These are phyloP conservation scores for Macrolepiota fuliginosa DNA, from an alignment of 768 basidiomycete genomes.

Conservation along the genomic window DNA sequence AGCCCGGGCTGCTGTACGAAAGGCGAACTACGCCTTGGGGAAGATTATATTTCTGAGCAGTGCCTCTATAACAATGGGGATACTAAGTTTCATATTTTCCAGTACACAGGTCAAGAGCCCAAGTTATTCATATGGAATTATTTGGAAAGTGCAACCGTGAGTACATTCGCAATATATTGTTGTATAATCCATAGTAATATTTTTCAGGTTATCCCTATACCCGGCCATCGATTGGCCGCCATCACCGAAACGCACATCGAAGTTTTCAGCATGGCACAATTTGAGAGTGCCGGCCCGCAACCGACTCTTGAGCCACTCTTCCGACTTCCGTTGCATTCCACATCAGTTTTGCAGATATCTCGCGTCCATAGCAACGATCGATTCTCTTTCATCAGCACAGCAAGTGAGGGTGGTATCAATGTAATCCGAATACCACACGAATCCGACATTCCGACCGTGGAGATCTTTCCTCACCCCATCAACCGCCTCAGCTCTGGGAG, in stretches of 20 bases:
- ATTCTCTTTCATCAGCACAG: no score
- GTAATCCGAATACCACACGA: no score
- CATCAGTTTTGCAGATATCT: no score
- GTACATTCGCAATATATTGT: neutral
- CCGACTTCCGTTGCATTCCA: no score
- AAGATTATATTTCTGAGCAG: neutral
- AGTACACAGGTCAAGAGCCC: neutral
- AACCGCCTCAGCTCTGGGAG: neutral
- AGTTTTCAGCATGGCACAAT: neutral
- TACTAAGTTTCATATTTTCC: neutral
- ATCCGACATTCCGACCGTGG: neutral
- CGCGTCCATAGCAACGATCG: no score
- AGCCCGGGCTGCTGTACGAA: neutral
- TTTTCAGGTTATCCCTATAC: neutral
- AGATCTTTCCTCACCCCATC: neutral
- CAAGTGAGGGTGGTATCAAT: no score
- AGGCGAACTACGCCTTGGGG: neutral
- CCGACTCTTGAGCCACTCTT: no score
- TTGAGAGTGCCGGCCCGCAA: no score
- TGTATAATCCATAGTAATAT: neutral
- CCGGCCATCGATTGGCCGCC: neutral
- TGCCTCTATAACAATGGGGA: neutral
- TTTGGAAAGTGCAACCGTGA: neutral
- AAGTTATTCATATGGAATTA: neutral
- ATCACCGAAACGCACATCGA: neutral